phyloP scores from a whole-genome alignment of 208 protist genomes.

The Wallacemonas collosoma region DNA sequence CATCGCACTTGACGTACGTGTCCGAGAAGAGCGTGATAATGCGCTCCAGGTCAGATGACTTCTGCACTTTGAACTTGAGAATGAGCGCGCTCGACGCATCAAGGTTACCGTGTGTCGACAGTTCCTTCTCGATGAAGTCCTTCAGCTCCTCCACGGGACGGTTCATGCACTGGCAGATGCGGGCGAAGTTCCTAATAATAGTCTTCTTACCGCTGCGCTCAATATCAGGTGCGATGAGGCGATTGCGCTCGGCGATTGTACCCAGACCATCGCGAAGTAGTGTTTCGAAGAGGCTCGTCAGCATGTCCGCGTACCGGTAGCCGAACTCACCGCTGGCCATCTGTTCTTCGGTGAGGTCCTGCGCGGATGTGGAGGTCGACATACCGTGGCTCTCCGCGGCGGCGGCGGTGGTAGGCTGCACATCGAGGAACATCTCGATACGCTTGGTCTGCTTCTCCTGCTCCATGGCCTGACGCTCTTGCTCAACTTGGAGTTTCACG shows the following conservation, averaged over 20 bases:
- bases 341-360: constrained; percentile 22
- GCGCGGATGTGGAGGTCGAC: constrained; percentile 17
- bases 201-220: constrained; percentile 92
- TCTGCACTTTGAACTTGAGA: constrained; percentile 88
- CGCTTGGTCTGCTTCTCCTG: constrained; percentile 48
- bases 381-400: constrained; percentile 1
- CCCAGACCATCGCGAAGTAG: constrained; percentile 77
- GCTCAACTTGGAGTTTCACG: constrained; percentile 53
- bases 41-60: constrained; percentile 76
- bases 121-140: constrained; percentile 91
- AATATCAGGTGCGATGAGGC: constrained; percentile 79
- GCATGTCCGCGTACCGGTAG: constrained; percentile 78
- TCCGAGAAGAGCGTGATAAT: constrained; percentile 88
- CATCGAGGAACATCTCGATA: constrained; percentile 64
- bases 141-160: constrained; percentile 88
- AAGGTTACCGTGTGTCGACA: constrained; percentile 84
- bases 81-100: constrained; percentile 88
- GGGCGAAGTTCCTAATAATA: constrained; percentile 89
- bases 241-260: constrained; percentile 70
- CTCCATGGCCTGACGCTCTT: constrained; percentile 27
- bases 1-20: constrained; percentile 92
- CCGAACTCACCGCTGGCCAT: constrained; percentile 29
- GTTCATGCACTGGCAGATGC: constrained; percentile 88
- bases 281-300: constrained; percentile 62
- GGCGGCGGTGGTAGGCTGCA: constrained; percentile 13